Percentiles rank a stretch among this genome's conserved stretches.
phyloP scores from a whole-genome alignment of 495 filamentous ascomycete genomes.

The Cudoniella acicularis region DNA sequence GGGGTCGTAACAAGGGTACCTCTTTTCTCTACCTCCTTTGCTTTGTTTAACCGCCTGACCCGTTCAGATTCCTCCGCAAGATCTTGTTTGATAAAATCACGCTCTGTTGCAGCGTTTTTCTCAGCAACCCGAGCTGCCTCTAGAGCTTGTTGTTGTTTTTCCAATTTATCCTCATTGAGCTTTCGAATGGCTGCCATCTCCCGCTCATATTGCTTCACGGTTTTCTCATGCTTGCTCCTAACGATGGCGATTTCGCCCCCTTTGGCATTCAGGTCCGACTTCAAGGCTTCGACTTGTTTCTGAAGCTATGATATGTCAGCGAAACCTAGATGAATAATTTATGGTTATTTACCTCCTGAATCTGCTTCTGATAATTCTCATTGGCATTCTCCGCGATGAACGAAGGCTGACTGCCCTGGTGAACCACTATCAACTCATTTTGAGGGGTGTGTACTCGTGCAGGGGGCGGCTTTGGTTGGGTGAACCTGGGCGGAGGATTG shows the following conservation, averaged over 20 bases:
- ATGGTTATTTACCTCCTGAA: constrained; percentile 20
- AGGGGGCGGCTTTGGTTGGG: constrained; percentile 1
- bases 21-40: constrained; percentile 32
- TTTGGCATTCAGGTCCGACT: constrained; percentile 24
- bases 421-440: constrained; percentile 6
- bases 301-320: constrained; percentile 15
- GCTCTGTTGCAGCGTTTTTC: constrained; percentile 42
- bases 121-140: constrained; percentile 44
- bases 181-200: constrained; percentile 42
- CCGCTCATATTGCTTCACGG: constrained; percentile 37
- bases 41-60: constrained; percentile 30
- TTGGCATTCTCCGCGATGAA: not conserved
- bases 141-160: constrained; percentile 40
- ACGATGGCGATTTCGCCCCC: constrained; percentile 49
- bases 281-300: constrained; percentile 18
- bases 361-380: constrained; percentile 15
- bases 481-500: constrained; percentile 3
- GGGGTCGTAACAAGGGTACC: too few species aligned
- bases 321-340: not conserved
- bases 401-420: constrained; percentile 5
- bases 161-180: constrained; percentile 40
- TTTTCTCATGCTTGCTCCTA: constrained; percentile 46
- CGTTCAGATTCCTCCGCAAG: constrained; percentile 40
- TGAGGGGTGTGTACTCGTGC: not conserved
- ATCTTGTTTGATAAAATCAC: constrained; percentile 50